phyloP scores from a whole-genome alignment of 1,284 basidiomycete species.

The Heterobasidion irregulare region DNA sequence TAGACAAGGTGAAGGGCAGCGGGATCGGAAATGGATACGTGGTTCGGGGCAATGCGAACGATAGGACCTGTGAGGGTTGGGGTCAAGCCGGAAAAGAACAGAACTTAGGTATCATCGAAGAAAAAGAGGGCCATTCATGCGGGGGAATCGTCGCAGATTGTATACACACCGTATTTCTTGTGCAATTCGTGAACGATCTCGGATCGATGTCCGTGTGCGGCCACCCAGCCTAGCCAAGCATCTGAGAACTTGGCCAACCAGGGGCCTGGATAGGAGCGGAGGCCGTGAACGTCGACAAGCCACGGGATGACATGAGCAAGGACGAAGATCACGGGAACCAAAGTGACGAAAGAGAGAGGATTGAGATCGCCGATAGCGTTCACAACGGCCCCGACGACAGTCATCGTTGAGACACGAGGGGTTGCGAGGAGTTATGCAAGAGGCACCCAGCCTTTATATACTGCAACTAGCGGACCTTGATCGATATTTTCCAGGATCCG shows the following conservation, averaged over 20 bases:
- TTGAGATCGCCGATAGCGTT: not conserved
- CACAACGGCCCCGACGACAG: not conserved
- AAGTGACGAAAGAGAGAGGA: not conserved
- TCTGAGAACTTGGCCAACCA: constrained; percentile 70
- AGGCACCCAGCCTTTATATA: too few relatives aligned
- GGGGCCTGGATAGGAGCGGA: constrained; percentile 68
- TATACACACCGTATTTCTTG: constrained; percentile 57
- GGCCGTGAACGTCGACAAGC: constrained; percentile 46
- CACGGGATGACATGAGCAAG: constrained; percentile 50
- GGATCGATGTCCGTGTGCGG: constrained; percentile 66
- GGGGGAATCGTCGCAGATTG: not conserved
- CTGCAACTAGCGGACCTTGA: not conserved
- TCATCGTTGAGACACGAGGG: not conserved
- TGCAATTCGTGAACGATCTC: constrained; percentile 74
- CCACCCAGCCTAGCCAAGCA: constrained; percentile 65
- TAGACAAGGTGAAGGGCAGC: constrained; percentile 71
- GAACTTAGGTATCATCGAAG: not conserved
- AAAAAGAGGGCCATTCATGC: too few relatives aligned
- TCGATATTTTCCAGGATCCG: too few relatives aligned
- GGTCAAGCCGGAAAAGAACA: not conserved
- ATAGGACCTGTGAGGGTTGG: constrained; percentile 47
- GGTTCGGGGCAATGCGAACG: constrained; percentile 84
- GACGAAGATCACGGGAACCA: constrained; percentile 23
- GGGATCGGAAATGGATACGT: constrained; percentile 77
- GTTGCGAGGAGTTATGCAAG: not conserved